phyloP scores from a whole-genome alignment of 257 asterid genomes.

The Solanum virginianum region DNA sequence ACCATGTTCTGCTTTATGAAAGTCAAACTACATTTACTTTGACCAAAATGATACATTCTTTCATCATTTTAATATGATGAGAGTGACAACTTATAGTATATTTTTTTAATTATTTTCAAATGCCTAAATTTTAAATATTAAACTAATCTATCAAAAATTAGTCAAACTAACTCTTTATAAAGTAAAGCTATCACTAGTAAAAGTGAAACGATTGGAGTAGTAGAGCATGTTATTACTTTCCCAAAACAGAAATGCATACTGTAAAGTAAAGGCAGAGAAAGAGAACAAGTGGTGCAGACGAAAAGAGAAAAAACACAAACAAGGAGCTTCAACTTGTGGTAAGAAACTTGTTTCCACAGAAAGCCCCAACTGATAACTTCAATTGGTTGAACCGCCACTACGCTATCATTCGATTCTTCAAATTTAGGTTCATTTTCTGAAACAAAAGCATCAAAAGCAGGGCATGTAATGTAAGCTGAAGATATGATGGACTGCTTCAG shows the following conservation, averaged over 20 bases:
- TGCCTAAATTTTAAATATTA: too few species aligned
- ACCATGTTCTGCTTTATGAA: neutral
- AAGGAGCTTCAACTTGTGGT: constrained; percentile 59
- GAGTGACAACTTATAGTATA: neutral
- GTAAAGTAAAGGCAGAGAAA: constrained; percentile 69
- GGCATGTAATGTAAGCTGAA: constrained; percentile 64
- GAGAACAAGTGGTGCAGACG: constrained; percentile 62
- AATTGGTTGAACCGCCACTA: constrained; percentile 26
- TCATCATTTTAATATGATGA: neutral
- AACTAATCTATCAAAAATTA: neutral
- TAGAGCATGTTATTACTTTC: neutral
- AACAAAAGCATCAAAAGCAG: constrained; percentile 64
- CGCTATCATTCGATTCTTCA: constrained; percentile 19
- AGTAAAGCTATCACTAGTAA: neutral
- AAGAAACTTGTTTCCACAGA: constrained; percentile 53
- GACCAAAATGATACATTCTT: neutral
- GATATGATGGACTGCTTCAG: neutral
- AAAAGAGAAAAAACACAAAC: constrained; percentile 45
- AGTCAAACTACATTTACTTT: neutral
- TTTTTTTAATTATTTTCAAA: too few species aligned
- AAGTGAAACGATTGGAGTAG: neutral
- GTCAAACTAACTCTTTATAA: neutral
- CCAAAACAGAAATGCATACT: constrained; percentile 17
- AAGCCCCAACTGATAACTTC: constrained; percentile 72
- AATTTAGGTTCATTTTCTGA: constrained; percentile 53